Percentiles rank a stretch among this genome's conserved stretches.
Evolutionary conservation across 768 basidiomycete genomes (phyloP).

Genomic region (Roridomyces roridus): DNA sequence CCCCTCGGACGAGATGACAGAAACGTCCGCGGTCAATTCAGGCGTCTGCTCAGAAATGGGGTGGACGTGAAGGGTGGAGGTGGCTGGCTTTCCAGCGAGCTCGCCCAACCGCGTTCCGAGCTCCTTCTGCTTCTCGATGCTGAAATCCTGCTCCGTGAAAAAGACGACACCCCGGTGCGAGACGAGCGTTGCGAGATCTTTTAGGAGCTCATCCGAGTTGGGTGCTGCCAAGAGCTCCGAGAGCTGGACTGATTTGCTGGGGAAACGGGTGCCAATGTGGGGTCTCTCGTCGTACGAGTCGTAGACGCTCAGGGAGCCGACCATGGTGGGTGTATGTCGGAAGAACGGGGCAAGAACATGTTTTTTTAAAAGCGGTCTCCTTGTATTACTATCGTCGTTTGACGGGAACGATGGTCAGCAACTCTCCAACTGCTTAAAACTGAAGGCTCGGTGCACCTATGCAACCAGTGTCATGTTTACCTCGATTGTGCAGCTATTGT

Average conservation of each 20-base stretch:
- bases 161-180: slow-evolving; percentile 70
- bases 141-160: slow-evolving; percentile 61
- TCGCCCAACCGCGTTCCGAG: slow-evolving; percentile 56
- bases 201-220: slow-evolving; percentile 56
- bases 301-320: slow-evolving; percentile 43
- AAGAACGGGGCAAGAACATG: too few relatives aligned
- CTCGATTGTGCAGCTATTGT: too few relatives aligned
- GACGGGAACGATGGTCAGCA: too few relatives aligned
- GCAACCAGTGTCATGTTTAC: too few relatives aligned
- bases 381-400: too few relatives aligned
- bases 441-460: too few relatives aligned
- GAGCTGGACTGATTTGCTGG: slow-evolving; percentile 50
- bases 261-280: slow-evolving; percentile 62
- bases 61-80: slow-evolving; percentile 59
- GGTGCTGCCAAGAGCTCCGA: slow-evolving; percentile 48
- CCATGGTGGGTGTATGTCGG: slow-evolving; percentile 22
- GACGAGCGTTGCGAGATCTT: slow-evolving; percentile 59
- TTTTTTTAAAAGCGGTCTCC: too few relatives aligned
- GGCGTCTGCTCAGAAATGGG: slow-evolving; percentile 56
- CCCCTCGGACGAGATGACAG: slow-evolving; percentile 55
- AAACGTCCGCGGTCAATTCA: slow-evolving; percentile 59
- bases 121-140: slow-evolving; percentile 53
- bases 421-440: too few relatives aligned
- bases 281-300: slow-evolving; percentile 52
- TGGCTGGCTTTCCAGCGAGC: slow-evolving; percentile 53